Percentiles rank a stretch among this genome's conserved stretches.
Evolutionary conservation across 345 rosid genomes (phyloP).

Genomic region (Eucalyptus sp.): DNA sequence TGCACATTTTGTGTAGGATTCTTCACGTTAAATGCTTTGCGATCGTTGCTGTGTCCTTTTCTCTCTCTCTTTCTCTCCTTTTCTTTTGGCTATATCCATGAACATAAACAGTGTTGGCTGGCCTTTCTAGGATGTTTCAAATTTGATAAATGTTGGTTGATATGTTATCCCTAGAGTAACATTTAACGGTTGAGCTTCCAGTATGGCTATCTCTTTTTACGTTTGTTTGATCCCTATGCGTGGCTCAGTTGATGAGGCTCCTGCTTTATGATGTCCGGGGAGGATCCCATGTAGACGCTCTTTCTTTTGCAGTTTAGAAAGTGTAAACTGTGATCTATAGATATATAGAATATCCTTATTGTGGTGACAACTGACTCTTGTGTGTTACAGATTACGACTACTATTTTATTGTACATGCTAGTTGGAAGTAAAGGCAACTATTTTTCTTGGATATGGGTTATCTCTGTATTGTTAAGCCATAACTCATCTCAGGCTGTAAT

Average conservation of each 20-base stretch:
- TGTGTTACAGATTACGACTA: not conserved
- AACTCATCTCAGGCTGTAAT: not conserved
- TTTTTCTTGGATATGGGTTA: not conserved
- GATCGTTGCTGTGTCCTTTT: not conserved
- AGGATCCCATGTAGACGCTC: not conserved
- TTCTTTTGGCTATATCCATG: not conserved
- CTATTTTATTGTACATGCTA: not conserved
- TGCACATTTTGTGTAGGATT: not conserved
- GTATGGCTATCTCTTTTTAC: not conserved
- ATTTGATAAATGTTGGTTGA: not conserved
- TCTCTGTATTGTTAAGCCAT: not conserved
- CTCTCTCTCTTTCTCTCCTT: not conserved
- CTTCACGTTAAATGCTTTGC: not conserved
- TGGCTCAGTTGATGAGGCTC: not conserved
- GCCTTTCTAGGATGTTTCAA: not conserved
- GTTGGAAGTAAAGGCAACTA: not conserved
- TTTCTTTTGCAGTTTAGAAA: conserved; percentile 38
- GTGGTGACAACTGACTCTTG: not conserved
- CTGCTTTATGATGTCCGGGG: not conserved
- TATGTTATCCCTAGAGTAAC: too few species aligned
- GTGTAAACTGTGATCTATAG: not conserved
- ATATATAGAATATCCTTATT: not conserved
- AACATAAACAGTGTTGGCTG: not conserved
- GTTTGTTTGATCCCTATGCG: not conserved
- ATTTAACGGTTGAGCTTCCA: not conserved